These are phyloP conservation scores for Speleostelium caveatum DNA, from an alignment of 78 protist genomes.

Conservation along the genomic window DNA sequence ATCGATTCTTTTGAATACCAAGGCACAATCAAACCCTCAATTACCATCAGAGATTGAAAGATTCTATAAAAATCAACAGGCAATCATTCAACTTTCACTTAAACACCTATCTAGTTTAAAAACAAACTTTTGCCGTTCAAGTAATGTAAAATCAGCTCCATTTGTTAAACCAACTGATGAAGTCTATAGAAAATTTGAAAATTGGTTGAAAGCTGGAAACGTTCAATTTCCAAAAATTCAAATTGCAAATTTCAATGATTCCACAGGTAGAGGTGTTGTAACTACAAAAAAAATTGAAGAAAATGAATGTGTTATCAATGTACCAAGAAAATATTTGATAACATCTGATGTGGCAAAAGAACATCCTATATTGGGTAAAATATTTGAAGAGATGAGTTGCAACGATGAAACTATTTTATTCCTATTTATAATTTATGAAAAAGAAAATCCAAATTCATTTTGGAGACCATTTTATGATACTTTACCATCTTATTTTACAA, in stretches of 20 bases:
- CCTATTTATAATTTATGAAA: constrained; percentile 74
- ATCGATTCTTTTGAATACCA: neutral
- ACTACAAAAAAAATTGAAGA: constrained; percentile 61
- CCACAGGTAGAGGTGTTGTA: constrained; percentile 69
- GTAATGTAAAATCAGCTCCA: neutral
- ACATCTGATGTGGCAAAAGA: constrained; percentile 40
- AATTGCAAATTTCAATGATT: constrained; percentile 68
- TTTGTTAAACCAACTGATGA: constrained; percentile 43
- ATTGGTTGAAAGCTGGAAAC: constrained; percentile 41
- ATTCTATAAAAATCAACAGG: constrained; percentile 52
- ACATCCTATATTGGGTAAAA: constrained; percentile 36
- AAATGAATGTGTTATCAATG: constrained; percentile 19
- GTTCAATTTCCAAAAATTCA: constrained; percentile 59
- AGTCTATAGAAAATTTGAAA: constrained; percentile 57
- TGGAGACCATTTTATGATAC: constrained; percentile 80
- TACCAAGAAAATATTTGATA: constrained; percentile 40
- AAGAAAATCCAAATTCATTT: constrained; percentile 66
- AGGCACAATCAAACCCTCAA: too few species aligned
- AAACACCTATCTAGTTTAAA: constrained; percentile 6
- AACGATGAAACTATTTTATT: constrained; percentile 72
- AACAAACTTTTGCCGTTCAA: constrained; percentile 3
- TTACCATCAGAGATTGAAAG: constrained; percentile 31
- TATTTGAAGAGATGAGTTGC: constrained; percentile 36
- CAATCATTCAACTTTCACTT: constrained; percentile 53
- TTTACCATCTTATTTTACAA: constrained; percentile 69